Base-by-base conservation (phyloP, 495 filamentous ascomycete species). In the Xylaria flabelliformis region DNA sequence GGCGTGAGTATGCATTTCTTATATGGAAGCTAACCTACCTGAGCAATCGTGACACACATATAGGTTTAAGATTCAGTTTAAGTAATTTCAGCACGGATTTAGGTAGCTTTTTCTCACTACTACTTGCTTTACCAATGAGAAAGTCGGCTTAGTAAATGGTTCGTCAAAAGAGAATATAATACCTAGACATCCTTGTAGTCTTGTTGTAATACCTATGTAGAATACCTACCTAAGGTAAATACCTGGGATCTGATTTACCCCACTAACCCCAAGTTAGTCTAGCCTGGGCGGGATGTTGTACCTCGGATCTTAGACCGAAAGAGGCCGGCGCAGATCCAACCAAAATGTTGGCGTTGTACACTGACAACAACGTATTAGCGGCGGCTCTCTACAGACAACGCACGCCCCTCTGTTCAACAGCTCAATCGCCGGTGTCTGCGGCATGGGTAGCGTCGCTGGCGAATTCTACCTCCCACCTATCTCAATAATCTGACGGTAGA, bases 231-330 rank as follows among this genome's bases (percentile, higher is more conserved):
- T 2, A 2, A 34, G 32, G 32, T 34, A 9, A 5, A 8, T 39
- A 46, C 42, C 44, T 0, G 4, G 15, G 46, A 19, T 48, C 46
- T 48, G 46, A 2, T 48, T 50, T 50, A 7, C 46, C 46, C 46
- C 46, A 48, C 13, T 4, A 5, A 6, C 46, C 46, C 44, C 46
- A 50, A n/a, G 1, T 50, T 21, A 50, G 46, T 50, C 46, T 48
- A 48, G 46, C 4, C 46, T 19, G 1, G 46, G 17, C 46, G 46
- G 17, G 46, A 50, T 50, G 17, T 19, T 50, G 46, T 51, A n/a
- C 62, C 62, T 64, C 62, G 62, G 62, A 42, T 64, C 42, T 41
- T 64, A 8, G 39, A 26, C 39, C 61, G 53, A 64, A 64, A 29
- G 4, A 64, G 39, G 21, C 21, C 61, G 21, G 56, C 26, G 26